Evolutionary conservation across 352 stramenopile species (phyloP).

Genomic region (Globisporangium cystogenes): DNA sequence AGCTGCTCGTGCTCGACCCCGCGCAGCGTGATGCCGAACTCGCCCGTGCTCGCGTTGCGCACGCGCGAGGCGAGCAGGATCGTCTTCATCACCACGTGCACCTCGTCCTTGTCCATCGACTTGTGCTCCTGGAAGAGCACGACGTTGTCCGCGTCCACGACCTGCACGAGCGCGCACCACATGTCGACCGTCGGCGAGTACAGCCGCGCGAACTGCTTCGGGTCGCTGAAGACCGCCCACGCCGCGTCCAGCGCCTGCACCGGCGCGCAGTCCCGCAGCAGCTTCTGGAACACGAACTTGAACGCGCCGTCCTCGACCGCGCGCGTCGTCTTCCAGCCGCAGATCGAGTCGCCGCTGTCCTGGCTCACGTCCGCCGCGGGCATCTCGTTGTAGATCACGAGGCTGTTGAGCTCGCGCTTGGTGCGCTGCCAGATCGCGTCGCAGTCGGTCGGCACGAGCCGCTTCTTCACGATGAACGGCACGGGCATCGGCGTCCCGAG

Average conservation of each 20-base stretch:
- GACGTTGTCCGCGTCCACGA: slow-evolving; percentile 14
- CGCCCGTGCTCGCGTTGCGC: not conserved
- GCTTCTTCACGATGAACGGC: slow-evolving; percentile 14
- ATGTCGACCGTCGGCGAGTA: slow-evolving; percentile 13
- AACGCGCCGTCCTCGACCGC: slow-evolving; percentile 13
- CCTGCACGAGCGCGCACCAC: slow-evolving; percentile 13
- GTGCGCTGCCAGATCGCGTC: slow-evolving; percentile 10
- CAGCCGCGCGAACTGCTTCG: slow-evolving; percentile 10
- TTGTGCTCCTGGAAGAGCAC: slow-evolving; percentile 17
- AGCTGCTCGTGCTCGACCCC: slow-evolving; percentile 11
- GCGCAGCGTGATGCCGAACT: slow-evolving; percentile 7
- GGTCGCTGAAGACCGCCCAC: slow-evolving; percentile 11
- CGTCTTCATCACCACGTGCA: slow-evolving; percentile 16
- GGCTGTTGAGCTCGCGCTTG: slow-evolving; percentile 5
- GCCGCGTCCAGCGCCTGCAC: slow-evolving; percentile 4
- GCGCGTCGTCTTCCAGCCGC: slow-evolving; percentile 12
- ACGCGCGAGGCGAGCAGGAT: slow-evolving; percentile 11
- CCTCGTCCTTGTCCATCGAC: slow-evolving; percentile 11
- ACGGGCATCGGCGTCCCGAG: slow-evolving; percentile 5
- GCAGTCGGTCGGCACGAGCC: slow-evolving; percentile 8
- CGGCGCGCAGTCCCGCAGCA: slow-evolving; percentile 1
- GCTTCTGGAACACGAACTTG: slow-evolving; percentile 16
- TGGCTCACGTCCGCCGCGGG: not conserved
- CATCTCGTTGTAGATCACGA: not conserved
- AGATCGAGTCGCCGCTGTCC: slow-evolving; percentile 3